Evolutionary conservation across 768 basidiomycete species (phyloP), one percentile per base, ranked within the genome.

Genomic region (Auricularia sp.): DNA sequence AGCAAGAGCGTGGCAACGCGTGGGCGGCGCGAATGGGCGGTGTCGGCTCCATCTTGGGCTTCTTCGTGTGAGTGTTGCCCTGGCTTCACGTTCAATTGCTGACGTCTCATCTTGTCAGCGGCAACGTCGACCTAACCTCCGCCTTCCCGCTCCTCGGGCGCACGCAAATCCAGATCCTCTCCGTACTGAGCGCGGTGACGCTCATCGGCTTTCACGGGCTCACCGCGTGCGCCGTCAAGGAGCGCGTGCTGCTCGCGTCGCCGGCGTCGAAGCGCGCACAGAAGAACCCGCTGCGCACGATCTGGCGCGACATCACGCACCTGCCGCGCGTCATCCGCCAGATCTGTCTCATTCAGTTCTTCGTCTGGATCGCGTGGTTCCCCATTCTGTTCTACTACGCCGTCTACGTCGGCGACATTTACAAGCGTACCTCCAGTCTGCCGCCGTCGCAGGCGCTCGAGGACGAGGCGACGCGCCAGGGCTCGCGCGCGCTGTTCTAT

Each of bases 1-100:
- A 84, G 33, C 95, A 98, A 73, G 85, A 94, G 5, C 78, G 82
- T 8, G 94, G 90, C 0, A 97, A 95, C 71, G 95, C 95, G 0
- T 98, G 95, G 95, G 95, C 93, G 0, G 92, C 91, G 0, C 79
- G 89, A n/a, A 95, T 97, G 92, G 77, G 90, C 56, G 92, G 91
- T 1, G 70, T 94, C 34, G 95, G 95, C 11, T 86, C 90, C 64
- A 87, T 96, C 0, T 78, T 86, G 1, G 94, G 94, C 0, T 96
- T 94, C 74, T 96, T 90, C 71, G 80, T 92, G 94, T 94, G 69
- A 69, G 90, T 79, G 2, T 39, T n/a, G 56, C 13, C 1, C 21
- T 6, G 47, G 63, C 51, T 63, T 44, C 64, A 54, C 13, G 58
- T 47, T 35, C 64, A 4, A 2, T 8, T 35, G 5, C 63, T 42